Base-by-base conservation (phyloP, 148 eudicot species). In the Heliamphora exappendiculata region DNA sequence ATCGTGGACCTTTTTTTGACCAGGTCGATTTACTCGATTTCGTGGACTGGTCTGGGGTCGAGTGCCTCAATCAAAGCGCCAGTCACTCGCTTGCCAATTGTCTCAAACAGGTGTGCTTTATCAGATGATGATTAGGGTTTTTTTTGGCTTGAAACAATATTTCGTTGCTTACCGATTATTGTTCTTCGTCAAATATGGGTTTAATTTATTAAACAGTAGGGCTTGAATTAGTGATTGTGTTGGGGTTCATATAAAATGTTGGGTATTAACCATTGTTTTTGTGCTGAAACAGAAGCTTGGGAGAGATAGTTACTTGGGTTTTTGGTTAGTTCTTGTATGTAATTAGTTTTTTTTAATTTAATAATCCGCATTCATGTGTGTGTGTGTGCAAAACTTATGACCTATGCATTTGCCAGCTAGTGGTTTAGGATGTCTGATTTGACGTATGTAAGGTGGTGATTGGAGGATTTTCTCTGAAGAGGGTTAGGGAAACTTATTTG, bases 21-120 rank as follows among this genome's bases (percentile, higher is more conserved):
- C 75, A 91, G 98, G 96, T 89, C 63, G 98, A 94, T 92, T 85
- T 94, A 62, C 77, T 90, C 54, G 96, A 94, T 47, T 91, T 89
- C 67, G 78, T 94, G 5, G 97, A 94, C 76, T 94, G 98, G 98
- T 86, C 92, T 2, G 90, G 96, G 7, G 87, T 94, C 50, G 98
- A 94, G 84, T 94, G 98, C 76, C 95, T 94, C 58, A 94, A 94
- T 78, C 94, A 90, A 77, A 94, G 80, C 80, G 39, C 85, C 65
- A 73, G 79, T 55, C 86, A 88, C 77, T 74, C 97, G 57, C 64
- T 87, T 76, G 76, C 83, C 28, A 92, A 92, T 77, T 96, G 96
- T 78, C 90, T 94, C 82, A 94, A 94, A 79, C 97, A 94, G 97
- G 98, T 91, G 34, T 13, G 1, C 12, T 11, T 74, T n/a, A 2